Percentiles rank a stretch among this genome's conserved stretches.
These are phyloP conservation scores for Serpula lacrymans DNA, from an alignment of 768 basidiomycete genomes.

Conservation along the genomic window DNA sequence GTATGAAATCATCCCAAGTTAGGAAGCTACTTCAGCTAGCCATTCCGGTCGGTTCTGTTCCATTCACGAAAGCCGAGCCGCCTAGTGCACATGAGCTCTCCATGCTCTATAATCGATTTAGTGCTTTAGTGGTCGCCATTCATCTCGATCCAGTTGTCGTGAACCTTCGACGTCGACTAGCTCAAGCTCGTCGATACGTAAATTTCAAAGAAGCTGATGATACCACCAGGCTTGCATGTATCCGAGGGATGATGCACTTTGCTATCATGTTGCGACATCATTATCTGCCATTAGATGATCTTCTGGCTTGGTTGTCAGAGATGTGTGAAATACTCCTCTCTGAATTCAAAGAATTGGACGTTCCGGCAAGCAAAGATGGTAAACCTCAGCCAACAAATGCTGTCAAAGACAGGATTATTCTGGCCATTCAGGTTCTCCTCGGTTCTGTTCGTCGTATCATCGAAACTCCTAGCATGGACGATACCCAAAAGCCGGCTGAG, in stretches of 20 bases:
- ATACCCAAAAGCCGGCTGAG: slow-evolving; percentile 25
- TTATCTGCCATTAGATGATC: slow-evolving; percentile 43
- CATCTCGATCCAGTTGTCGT: slow-evolving; percentile 56
- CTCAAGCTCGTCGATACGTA: slow-evolving; percentile 66
- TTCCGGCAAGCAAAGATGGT: slow-evolving; percentile 15
- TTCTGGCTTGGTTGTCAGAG: slow-evolving; percentile 62
- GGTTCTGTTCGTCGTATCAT: slow-evolving; percentile 53
- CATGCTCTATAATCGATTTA: slow-evolving; percentile 80
- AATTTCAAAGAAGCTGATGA: slow-evolving; percentile 63
- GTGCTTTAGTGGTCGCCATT: slow-evolving; percentile 65
- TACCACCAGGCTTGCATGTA: slow-evolving; percentile 62
- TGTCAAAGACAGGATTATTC: slow-evolving; percentile 25
- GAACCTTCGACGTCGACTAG: slow-evolving; percentile 49
- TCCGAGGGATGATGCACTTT: slow-evolving; percentile 73
- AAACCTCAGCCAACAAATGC: neutral
- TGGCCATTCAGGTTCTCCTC: slow-evolving; percentile 51
- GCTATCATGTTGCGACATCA: slow-evolving; percentile 59
- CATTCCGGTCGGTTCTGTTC: slow-evolving; percentile 66
- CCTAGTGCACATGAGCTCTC: slow-evolving; percentile 58
- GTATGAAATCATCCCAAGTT: slow-evolving; percentile 38
- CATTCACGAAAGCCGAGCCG: slow-evolving; percentile 53
- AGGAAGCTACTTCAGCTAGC: slow-evolving; percentile 71
- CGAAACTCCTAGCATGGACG: slow-evolving; percentile 36
- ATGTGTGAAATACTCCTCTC: slow-evolving; percentile 52
- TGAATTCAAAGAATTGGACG: slow-evolving; percentile 44